phyloP scores from a whole-genome alignment of 2,329 filamentous ascomycete genomes.

The Stachybotrys elegans region DNA sequence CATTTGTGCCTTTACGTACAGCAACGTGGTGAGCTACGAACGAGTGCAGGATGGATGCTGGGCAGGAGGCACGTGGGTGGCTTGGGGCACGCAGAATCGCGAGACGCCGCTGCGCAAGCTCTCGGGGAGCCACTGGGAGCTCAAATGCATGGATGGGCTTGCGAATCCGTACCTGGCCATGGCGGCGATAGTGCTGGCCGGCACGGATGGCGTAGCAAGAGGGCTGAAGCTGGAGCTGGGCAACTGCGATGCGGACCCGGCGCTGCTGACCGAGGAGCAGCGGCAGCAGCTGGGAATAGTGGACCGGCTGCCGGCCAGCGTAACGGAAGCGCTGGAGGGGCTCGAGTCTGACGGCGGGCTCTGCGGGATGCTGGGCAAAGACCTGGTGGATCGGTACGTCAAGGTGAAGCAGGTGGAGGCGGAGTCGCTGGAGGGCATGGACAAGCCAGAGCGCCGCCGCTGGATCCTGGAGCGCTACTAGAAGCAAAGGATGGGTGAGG shows the following conservation, averaged over 20 bases:
- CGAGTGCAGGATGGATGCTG: constrained; percentile 65
- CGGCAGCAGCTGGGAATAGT: constrained; percentile 48
- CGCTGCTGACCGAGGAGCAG: constrained; percentile 39
- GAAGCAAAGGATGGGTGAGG: no score
- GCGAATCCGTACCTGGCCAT: constrained; percentile 70
- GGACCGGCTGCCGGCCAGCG: constrained; percentile 45
- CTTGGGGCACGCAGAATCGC: constrained; percentile 79
- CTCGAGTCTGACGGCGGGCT: constrained; percentile 45
- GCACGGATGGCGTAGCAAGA: constrained; percentile 18
- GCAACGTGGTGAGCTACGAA: constrained; percentile 62
- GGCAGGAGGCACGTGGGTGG: constrained; percentile 73
- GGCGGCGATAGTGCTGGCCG: constrained; percentile 25
- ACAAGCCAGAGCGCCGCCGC: constrained; percentile 36
- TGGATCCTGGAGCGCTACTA: constrained; percentile 66
- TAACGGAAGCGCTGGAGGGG: constrained; percentile 49
- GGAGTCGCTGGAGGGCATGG: constrained; percentile 36
- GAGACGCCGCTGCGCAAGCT: constrained; percentile 70
- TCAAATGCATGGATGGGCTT: constrained; percentile 72
- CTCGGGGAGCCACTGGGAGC: constrained; percentile 65
- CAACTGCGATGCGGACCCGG: constrained; percentile 53
- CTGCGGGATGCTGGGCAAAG: constrained; percentile 36
- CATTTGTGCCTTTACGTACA: constrained; percentile 65
- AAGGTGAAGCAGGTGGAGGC: constrained; percentile 56
- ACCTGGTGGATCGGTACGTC: constrained; percentile 52
- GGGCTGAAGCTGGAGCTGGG: constrained; percentile 36